phyloP scores from a whole-genome alignment of 2,329 filamentous ascomycete species.

The Exophiala sp. region DNA sequence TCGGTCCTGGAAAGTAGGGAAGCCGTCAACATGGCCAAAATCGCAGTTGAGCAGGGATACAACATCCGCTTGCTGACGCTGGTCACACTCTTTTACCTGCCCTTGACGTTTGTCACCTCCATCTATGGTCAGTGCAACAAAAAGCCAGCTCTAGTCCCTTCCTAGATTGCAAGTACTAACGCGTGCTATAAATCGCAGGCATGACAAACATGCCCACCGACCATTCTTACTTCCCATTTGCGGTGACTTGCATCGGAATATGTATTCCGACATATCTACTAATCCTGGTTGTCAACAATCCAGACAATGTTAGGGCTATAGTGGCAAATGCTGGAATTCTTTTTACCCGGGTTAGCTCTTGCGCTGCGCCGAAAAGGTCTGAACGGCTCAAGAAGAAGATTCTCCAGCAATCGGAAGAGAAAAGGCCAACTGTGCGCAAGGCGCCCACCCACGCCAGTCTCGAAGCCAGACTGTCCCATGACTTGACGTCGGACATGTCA shows the following conservation, averaged over 20 bases:
- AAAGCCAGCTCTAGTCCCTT: neutral
- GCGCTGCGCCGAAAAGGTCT: constrained; percentile 18
- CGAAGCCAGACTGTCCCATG: constrained; percentile 14
- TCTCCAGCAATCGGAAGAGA: constrained; percentile 1
- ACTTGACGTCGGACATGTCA: constrained; percentile 13
- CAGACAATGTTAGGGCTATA: constrained; percentile 7
- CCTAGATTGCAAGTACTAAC: neutral
- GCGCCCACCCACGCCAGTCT: constrained; percentile 18
- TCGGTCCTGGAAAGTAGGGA: constrained; percentile 58
- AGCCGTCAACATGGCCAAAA: constrained; percentile 54
- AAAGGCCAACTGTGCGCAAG: constrained; percentile 7
- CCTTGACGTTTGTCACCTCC: constrained; percentile 33
- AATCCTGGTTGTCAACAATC: constrained; percentile 41
- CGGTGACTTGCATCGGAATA: constrained; percentile 39
- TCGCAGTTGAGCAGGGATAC: constrained; percentile 55
- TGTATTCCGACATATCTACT: constrained; percentile 47
- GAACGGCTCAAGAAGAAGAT: constrained; percentile 19
- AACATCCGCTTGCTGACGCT: constrained; percentile 40
- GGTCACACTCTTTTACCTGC: constrained; percentile 42
- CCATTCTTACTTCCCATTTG: constrained; percentile 38
- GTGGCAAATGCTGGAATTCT: constrained; percentile 9
- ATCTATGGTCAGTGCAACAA: constrained; percentile 24
- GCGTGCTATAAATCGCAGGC: neutral
- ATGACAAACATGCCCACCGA: constrained; percentile 39
- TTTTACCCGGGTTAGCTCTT: constrained; percentile 11